Evolutionary conservation across 2,329 filamentous ascomycete genomes (phyloP).

Genomic region (Hansfordia pulvinata): DNA sequence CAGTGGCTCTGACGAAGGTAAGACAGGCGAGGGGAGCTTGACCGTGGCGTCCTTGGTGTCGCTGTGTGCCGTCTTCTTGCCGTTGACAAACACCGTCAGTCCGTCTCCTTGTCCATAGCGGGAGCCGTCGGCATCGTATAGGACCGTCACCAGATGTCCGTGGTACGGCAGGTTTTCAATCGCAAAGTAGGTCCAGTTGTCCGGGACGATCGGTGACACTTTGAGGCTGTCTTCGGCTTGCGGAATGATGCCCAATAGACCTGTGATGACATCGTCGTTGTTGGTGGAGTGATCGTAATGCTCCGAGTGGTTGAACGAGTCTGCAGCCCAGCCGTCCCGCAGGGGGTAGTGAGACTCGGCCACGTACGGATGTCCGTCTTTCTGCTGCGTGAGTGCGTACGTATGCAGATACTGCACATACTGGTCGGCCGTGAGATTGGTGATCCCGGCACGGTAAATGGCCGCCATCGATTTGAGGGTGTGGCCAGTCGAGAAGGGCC

Average conservation of each 20-base stretch:
- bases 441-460: slow-evolving; percentile 18
- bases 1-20: slow-evolving; percentile 7
- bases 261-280: slow-evolving; percentile 28
- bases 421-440: slow-evolving; percentile 19
- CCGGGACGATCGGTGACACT: slow-evolving; percentile 24
- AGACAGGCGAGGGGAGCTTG: slow-evolving; percentile 7
- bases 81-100: slow-evolving; percentile 23
- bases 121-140: slow-evolving; percentile 24
- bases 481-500: slow-evolving; percentile 27
- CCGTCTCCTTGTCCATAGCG: slow-evolving; percentile 20
- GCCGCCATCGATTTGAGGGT: slow-evolving; percentile 24
- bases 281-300: slow-evolving; percentile 30
- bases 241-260: slow-evolving; percentile 25
- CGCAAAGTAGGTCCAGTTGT: slow-evolving; percentile 22
- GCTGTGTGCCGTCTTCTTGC: slow-evolving; percentile 14
- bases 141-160: slow-evolving; percentile 22
- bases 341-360: slow-evolving; percentile 28
- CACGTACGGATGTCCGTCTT: slow-evolving; percentile 25
- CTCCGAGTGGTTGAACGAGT: slow-evolving; percentile 23
- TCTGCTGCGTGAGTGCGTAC: slow-evolving; percentile 25
- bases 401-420: slow-evolving; percentile 22
- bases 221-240: slow-evolving; percentile 21
- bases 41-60: slow-evolving; percentile 5
- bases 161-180: slow-evolving; percentile 28
- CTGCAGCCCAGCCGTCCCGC: slow-evolving; percentile 19